Percentiles rank a stretch among this genome's conserved stretches.
These are phyloP conservation scores for Ceraceosorus guamensis DNA, from an alignment of 1,284 basidiomycete genomes.

Conservation along the genomic window DNA sequence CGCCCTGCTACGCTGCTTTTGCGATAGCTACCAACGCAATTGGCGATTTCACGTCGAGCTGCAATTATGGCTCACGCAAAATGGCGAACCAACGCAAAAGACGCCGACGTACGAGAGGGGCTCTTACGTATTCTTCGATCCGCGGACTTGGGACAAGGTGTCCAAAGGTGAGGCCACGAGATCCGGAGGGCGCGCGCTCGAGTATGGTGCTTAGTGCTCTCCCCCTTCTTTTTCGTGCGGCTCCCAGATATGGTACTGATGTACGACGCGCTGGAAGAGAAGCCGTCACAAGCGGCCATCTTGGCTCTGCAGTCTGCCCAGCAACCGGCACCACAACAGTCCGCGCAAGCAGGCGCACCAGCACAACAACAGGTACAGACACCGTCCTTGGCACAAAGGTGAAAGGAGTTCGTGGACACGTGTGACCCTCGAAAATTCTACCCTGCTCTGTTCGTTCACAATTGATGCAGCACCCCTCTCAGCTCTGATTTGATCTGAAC, in stretches of 20 bases:
- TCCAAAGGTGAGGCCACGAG: constrained; percentile 45
- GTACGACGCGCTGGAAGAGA: constrained; percentile 80
- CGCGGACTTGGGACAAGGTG: constrained; percentile 74
- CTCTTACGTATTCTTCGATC: constrained; percentile 84
- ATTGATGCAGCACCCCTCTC: no score
- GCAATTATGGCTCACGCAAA: constrained; percentile 90
- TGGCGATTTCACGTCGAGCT: constrained; percentile 97
- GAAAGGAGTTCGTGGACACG: no score
- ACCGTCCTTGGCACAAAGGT: no score
- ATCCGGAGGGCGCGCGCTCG: no score
- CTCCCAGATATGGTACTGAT: constrained; percentile 74
- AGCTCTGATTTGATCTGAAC: no score
- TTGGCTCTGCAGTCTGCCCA: no score
- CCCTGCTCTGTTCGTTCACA: no score
- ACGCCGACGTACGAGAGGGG: constrained; percentile 82
- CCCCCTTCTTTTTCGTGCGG: not conserved
- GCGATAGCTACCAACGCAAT: constrained; percentile 75
- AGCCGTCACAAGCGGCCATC: constrained; percentile 46
- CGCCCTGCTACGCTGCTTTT: not conserved
- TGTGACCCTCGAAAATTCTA: no score
- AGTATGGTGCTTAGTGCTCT: not conserved
- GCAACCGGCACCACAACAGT: no score
- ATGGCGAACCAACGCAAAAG: constrained; percentile 76
- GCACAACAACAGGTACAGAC: no score
- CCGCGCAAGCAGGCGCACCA: no score